Base-by-base conservation (phyloP, 2,329 filamentous ascomycete genomes). In the Fusarium pilosicola region DNA sequence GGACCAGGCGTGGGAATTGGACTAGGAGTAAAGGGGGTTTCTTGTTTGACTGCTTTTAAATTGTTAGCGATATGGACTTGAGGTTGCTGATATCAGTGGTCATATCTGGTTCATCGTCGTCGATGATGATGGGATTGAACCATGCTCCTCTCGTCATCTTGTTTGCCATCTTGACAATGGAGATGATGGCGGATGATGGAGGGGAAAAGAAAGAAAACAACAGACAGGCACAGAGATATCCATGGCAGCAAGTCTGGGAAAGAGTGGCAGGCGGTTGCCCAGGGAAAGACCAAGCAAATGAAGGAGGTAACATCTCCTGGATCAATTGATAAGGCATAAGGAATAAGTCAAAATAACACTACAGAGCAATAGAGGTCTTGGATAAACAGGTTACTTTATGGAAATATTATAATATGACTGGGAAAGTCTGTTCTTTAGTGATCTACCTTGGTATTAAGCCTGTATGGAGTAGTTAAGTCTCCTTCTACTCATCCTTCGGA, bases 81-180 rank as follows among this genome's bases (percentile, higher is more conserved):
- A 46, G 44, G 12, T 28, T 46, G 44, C 44, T 28, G 24, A 28
- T 46, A 46, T 1, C 8, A 22, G 13, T 0, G 13, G 24, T 10
- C 24, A 22, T n/a, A n/a, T n/a, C n/a, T n/a, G n/a, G n/a, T n/a
- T n/a, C n/a, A n/a, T 2, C 34, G 8, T 46, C 41, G 15, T 26
- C 42, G 2, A 26, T 3, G 0, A 45, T 0, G 0, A 15, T 22
- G 0, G 44, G 44, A 0, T 46, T 22, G 0, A 46, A 22, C 44
- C 44, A 28, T 0, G 1, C 0, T 0, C 44, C 44, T 20, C 0
- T 6, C 0, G 18, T 46, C 8, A 10, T 3, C 0, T 45, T 26
- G 24, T 7, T 0, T 0, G 12, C 44, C 44, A 26, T 45, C 0
- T 9, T 8, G 42, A 12, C 5, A 28, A 28, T 28, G 28, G 8